phyloP scores from a whole-genome alignment of 176 grass and related monocot genomes.

The Leersia perrieri region DNA sequence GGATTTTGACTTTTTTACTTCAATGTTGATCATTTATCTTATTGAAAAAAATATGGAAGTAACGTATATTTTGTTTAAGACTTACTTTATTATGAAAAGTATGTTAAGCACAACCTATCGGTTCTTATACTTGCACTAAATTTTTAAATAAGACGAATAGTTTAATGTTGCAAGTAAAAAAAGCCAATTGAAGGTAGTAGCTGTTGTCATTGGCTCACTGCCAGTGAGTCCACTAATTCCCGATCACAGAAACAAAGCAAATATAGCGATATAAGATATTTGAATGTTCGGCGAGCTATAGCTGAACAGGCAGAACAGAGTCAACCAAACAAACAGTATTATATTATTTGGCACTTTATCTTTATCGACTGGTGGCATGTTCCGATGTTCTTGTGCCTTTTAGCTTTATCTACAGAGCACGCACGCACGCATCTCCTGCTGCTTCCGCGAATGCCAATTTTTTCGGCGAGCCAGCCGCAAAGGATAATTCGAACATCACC shows the following conservation, averaged over 20 bases:
- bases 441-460: not conserved
- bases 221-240: no score
- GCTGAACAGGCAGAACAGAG: not conserved
- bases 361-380: not conserved
- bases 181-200: no score
- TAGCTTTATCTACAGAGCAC: not conserved
- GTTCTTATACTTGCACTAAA: no score
- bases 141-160: no score
- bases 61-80: no score
- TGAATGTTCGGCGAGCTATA: not conserved
- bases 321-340: not conserved
- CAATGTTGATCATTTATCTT: no score
- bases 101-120: no score
- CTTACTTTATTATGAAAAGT: no score
- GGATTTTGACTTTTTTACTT: no score
- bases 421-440: not conserved
- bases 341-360: not conserved
- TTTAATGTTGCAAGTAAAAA: no score
- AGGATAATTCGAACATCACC: not conserved
- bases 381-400: not conserved
- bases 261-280: not conserved
- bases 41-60: no score
- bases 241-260: not conserved
- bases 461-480: not conserved
- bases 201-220: no score